Base-by-base conservation (phyloP, 768 basidiomycete genomes). In the Lactarius quietus region DNA sequence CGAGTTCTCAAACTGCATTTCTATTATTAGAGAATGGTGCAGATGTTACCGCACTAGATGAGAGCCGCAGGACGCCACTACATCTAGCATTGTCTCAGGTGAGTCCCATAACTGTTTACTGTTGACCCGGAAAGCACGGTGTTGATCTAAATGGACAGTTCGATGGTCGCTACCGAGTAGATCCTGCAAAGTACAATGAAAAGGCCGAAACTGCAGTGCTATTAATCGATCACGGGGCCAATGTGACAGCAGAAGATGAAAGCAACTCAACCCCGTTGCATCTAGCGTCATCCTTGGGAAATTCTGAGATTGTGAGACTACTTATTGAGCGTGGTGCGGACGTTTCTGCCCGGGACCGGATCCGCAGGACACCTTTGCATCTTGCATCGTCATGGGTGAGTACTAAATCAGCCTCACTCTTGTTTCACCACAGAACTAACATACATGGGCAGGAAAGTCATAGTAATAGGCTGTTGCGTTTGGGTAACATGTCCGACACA, bases 131-230 rank as follows among this genome's bases (percentile, higher is more conserved):
- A 15, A 38, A 38, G 38, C 38, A 38, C 38, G 10, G 38, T 1
- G 38, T 38, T 38, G 9, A 38, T 38, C 3, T 1, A 38, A 38
- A 38, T 15, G 38, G 38, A 15, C 38, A 38, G 38, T 15, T 1
- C 38, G 14, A 15, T 2, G 38, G 15, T 14, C 14, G 8, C 33
- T 33, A 8, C 4, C 3, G 8, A 4, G 4, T 33, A 33, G 33
- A 8, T 33, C 33, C 33, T 33, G 10, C 36, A 12, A 36, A 7
- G 95, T 73, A 98, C 93, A 75, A 43, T 3, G 20, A 0, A 20
- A 43, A 43, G 20, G 41, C 41, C 7, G 41, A 20, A 20, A n/a
- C 1, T 43, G 41, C 18, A 9, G 1, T 18, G 41, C 20, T 20
- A n/a, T 43, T 43, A 17, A n/a, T 43, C 41, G 20, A 43, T 6